Evolutionary conservation across 2,329 filamentous ascomycete genomes (phyloP).

Genomic region (Didymella pinodella): DNA sequence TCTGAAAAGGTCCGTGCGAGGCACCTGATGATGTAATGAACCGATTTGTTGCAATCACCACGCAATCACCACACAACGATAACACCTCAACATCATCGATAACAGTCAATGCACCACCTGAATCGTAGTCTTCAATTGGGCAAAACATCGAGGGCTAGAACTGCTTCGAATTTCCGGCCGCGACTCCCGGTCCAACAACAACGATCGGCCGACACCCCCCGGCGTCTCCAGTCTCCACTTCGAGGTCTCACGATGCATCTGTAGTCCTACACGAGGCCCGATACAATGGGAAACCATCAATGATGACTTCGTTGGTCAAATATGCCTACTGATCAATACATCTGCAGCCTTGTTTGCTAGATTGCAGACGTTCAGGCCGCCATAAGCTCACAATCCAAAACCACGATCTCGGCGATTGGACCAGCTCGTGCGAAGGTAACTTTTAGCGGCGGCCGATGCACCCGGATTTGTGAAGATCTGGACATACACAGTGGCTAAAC

Average conservation of each 20-base stretch:
- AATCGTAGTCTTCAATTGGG: slow-evolving; percentile 5
- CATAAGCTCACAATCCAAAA: neutral
- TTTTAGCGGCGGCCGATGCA: slow-evolving; percentile 26
- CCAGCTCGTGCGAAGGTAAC: slow-evolving; percentile 10
- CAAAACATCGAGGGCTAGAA: slow-evolving; percentile 7
- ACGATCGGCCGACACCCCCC: slow-evolving; percentile 21
- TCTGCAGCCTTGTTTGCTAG: neutral
- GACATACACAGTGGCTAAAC: slow-evolving; percentile 21
- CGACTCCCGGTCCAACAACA: neutral
- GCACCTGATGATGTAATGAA: slow-evolving; percentile 6
- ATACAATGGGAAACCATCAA: neutral
- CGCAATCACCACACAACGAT: slow-evolving; percentile 1
- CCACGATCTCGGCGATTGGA: slow-evolving; percentile 7
- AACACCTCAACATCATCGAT: slow-evolving; percentile 7
- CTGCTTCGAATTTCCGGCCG: slow-evolving; percentile 5
- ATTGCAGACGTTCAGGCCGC: neutral
- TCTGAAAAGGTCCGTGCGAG: neutral
- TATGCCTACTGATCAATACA: neutral
- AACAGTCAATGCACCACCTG: neutral
- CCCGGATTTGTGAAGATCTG: slow-evolving; percentile 22
- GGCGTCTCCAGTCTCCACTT: slow-evolving; percentile 1
- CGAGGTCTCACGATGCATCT: slow-evolving; percentile 6
- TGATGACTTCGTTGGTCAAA: neutral
- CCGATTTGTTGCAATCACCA: slow-evolving; percentile 1
- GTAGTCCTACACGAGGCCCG: neutral